Evolutionary conservation across 2,329 filamentous ascomycete species (phyloP), one percentile per base, ranked within the genome.

Genomic region (Apiospora sp.): DNA sequence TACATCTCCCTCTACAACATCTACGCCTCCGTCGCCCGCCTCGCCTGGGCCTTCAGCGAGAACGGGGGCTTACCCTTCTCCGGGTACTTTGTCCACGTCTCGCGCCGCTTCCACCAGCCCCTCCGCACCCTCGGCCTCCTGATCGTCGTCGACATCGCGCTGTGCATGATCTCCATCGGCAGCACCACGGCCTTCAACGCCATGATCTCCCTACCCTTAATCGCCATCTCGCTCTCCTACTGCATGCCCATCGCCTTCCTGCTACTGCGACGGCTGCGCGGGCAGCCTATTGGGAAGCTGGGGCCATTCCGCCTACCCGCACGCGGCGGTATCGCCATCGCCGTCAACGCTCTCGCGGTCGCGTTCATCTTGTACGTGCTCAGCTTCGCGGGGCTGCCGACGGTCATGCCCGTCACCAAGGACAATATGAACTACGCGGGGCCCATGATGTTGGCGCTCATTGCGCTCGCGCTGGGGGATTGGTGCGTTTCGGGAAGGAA

Each of bases 91-190:
- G 51, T 54, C 24, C 27, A 54, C 12, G 51, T 54, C 13, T 71
- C 70, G 3, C 19, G 54, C 49, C 51, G 24, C 24, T 54, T 30
- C 51, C 27, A 30, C 51, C 51, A 54, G 24, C 51, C 51, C 24
- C 24, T 54, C 13, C 51, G 51, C 51, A 54, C 24, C 14, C 24
- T 54, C 24, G 51, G 51, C 2, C 24, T 54, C 24, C 24, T 54
- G 3, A 6, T 30, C 51, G 51, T 54, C 51, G 70, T 54, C 51
- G 51, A 54, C 51, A 4, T 54, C 51, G 51, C 24, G 12, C 51
- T 54, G 51, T n/a, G n/a, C 49, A 51, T 51, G 49, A 24, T 51
- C 49, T 51, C 49, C 49, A 51, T 51, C 49, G 49, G 49, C 49
- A 51, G 49, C 49, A 51, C 49, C 3, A 51, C 49, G 49, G 49